Conservation (phyloP, 2,329 filamentous ascomycete species). For the Calonectria hawksworthii region DNA sequence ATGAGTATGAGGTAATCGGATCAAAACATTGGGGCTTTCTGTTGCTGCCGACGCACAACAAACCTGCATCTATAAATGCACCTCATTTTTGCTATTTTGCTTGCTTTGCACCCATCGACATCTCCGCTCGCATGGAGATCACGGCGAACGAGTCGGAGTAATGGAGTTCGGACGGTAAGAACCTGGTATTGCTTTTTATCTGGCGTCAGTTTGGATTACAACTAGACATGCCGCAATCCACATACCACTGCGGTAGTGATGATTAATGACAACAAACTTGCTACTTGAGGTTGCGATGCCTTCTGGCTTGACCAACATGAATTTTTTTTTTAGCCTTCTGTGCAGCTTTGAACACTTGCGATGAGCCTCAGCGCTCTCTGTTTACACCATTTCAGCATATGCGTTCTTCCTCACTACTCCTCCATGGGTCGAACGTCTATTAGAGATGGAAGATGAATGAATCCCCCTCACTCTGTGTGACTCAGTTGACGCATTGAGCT, state of each 20-base stretch:
- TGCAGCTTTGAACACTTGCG: background rate
- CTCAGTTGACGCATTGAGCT: constrained; percentile 59
- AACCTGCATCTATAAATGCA: background rate
- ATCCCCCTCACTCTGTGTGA: constrained; percentile 67
- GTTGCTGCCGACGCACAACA: background rate
- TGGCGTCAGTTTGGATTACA: background rate
- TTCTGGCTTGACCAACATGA: background rate
- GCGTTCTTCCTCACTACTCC: constrained; percentile 62
- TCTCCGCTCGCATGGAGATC: background rate
- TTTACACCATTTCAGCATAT: constrained; percentile 66
- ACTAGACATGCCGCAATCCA: constrained; percentile 8
- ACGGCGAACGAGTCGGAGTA: constrained; percentile 28
- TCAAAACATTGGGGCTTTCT: constrained; percentile 6
- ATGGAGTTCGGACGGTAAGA: constrained; percentile 36
- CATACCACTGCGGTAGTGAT: constrained; percentile 25
- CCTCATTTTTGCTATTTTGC: constrained; percentile 2
- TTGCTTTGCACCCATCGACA: background rate
- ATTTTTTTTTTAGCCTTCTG: background rate
- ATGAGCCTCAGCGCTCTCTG: background rate
- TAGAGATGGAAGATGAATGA: constrained; percentile 65
- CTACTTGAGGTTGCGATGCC: constrained; percentile 14
- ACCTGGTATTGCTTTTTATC: constrained; percentile 21
- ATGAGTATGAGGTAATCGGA: constrained; percentile 52
- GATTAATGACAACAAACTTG: constrained; percentile 35
- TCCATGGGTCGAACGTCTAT: constrained; percentile 69